Evolutionary conservation across 768 basidiomycete genomes (phyloP).

Genomic region (Hysterangium stoloniferum): DNA sequence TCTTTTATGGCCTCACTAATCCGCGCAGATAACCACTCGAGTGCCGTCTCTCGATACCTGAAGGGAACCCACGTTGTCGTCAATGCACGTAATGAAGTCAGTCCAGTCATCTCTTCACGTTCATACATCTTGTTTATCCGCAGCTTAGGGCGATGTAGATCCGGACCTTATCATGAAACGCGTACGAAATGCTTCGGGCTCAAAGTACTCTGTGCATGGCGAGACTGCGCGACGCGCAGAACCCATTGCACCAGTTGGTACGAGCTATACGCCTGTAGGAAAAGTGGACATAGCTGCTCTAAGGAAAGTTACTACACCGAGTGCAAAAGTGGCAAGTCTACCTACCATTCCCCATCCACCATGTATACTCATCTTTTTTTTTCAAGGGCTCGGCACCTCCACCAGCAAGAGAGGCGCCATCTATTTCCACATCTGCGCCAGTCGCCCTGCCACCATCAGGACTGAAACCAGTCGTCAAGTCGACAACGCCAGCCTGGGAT

Average conservation of each 20-base stretch:
- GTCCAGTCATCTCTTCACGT: slow-evolving; percentile 17
- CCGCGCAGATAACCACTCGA: slow-evolving; percentile 59
- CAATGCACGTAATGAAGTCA: slow-evolving; percentile 78
- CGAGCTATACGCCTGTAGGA: slow-evolving; percentile 69
- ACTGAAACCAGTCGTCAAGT: slow-evolving; percentile 28
- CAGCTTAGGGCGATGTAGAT: slow-evolving; percentile 77
- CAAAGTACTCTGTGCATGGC: slow-evolving; percentile 80
- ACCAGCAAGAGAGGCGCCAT: slow-evolving; percentile 19
- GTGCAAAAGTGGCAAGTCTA: slow-evolving; percentile 13
- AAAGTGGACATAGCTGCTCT: slow-evolving; percentile 50
- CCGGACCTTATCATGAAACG: slow-evolving; percentile 77
- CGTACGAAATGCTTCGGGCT: slow-evolving; percentile 84
- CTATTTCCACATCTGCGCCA: slow-evolving; percentile 32
- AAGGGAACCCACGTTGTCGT: slow-evolving; percentile 81
- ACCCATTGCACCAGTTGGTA: slow-evolving; percentile 76
- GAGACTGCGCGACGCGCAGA: slow-evolving; percentile 66
- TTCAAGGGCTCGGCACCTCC: slow-evolving; percentile 21
- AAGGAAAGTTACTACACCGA: slow-evolving; percentile 15
- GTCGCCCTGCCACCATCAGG: slow-evolving; percentile 23
- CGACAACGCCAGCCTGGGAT: slow-evolving; percentile 56
- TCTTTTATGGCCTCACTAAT: not conserved
- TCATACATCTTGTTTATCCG: not conserved
- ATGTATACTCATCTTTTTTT: not conserved
- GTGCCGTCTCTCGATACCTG: slow-evolving; percentile 71
- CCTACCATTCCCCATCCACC: not conserved